Base-by-base conservation (phyloP, 495 filamentous ascomycete species). In the Bacidia gigantensis region DNA sequence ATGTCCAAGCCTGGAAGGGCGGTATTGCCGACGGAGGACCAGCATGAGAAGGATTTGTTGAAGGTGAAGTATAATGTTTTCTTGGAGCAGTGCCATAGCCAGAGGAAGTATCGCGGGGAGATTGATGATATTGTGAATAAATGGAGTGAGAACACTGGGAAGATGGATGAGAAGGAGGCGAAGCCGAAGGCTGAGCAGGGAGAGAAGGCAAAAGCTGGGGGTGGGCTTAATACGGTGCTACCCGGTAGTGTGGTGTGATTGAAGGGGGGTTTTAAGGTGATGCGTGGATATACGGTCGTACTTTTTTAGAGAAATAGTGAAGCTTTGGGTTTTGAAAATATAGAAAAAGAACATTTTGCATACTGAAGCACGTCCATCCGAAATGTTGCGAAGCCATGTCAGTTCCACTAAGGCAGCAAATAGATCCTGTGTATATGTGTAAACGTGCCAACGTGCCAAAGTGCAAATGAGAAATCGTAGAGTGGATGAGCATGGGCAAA, bases 1-100 rank as follows among this genome's bases (percentile, higher is more conserved):
- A 95, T 95, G 84, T 89, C 81, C 67, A 95, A 95, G 69, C 82
- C 87, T 22, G 90, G 92, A n/a, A 84, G 79, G 62, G 77, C 85
- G 51, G 80, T 95, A 2, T 69, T 78, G 66, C 86, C 90, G 14
- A 78, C 76, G 0, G 76, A 69, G 20, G 78, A 93, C 62, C 58
- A 58, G 44, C 78, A 75, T 25, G 82, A 90, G 72, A 88, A 83
- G 74, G 83, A 79, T 60, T 67, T 98, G 52, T 67, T 98, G 50
- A 67, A 77, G 56, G 81, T 79, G 23, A 98, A 98, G 71, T 98
- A 95, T 59, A 79, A 86, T 14, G 69, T 69, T 1, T 76, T 89
- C 22, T 61, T 87, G 5, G 70, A 73, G 52, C 79, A 80, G 45
- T 79, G 84, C 46, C 80, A 85, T 56, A 69, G 69, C 43, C 69